phyloP scores from a whole-genome alignment of 768 basidiomycete genomes.

The Termitomyces eurrhizus region DNA sequence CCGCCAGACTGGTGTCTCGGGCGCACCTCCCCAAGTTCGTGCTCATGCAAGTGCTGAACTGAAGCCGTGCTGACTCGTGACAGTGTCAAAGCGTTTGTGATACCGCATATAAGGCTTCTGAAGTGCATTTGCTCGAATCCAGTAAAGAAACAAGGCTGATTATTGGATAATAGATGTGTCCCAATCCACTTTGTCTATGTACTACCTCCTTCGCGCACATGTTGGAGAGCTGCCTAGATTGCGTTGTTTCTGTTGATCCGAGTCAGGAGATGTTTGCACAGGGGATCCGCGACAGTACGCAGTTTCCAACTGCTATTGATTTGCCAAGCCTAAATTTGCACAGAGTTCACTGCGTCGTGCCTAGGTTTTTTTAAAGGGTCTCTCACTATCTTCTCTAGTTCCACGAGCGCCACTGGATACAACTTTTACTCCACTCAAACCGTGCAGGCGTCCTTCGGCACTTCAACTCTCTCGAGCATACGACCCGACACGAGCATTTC shows the following conservation, averaged over 20 bases:
- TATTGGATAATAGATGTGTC: conserved; percentile 18
- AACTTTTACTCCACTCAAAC: background rate
- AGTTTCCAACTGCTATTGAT: background rate
- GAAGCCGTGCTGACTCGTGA: conserved; percentile 12
- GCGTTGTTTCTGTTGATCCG: conserved; percentile 18
- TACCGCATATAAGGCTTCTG: background rate
- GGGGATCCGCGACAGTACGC: conserved; percentile 23
- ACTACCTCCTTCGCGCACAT: conserved; percentile 16
- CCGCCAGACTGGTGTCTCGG: background rate
- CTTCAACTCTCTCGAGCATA: background rate
- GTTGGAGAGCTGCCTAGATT: conserved; percentile 29
- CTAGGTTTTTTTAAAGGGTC: background rate
- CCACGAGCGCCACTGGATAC: background rate
- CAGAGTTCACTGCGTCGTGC: conserved; percentile 1
- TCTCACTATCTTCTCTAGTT: background rate
- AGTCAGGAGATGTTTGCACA: conserved; percentile 17
- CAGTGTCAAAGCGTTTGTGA: conserved; percentile 11
- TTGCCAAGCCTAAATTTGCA: background rate
- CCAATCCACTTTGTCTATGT: conserved; percentile 21
- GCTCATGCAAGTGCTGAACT: background rate
- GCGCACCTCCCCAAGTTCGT: conserved; percentile 1
- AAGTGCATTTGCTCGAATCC: background rate
- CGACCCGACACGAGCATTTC: background rate
- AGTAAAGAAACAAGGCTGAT: background rate
- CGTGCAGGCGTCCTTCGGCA: too few relatives aligned